Percentiles rank a stretch among this genome's conserved stretches.
Evolutionary conservation across 192 early-diverging fungal genomes (phyloP).

Genomic region (Jimgerdemannia flammicorona): DNA sequence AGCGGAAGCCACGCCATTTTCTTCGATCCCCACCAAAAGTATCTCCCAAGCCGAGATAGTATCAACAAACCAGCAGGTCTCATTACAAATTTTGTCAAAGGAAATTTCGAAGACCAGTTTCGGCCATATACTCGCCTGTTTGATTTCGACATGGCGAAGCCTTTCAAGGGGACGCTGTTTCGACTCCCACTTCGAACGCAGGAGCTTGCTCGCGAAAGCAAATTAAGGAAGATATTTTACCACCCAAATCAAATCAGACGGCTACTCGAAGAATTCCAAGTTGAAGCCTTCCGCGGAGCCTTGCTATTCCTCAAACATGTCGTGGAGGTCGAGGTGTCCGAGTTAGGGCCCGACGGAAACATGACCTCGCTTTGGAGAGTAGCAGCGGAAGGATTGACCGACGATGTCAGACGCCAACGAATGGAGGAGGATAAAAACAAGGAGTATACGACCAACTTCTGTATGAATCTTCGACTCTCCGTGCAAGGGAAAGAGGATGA

Average conservation of each 20-base stretch:
- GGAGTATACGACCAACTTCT: too few species aligned
- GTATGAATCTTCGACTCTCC: too few species aligned
- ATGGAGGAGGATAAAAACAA: too few species aligned
- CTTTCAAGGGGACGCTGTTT: slow-evolving; percentile 27
- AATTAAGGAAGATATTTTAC: neutral
- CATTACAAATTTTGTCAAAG: too few species aligned
- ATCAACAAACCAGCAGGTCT: neutral
- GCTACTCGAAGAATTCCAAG: neutral
- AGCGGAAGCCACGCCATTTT: slow-evolving; percentile 20
- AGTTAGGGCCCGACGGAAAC: too few species aligned
- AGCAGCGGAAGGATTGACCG: too few species aligned
- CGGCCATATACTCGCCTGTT: slow-evolving; percentile 1
- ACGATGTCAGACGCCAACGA: too few species aligned
- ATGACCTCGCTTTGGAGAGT: too few species aligned
- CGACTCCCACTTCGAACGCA: slow-evolving; percentile 13
- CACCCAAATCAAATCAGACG: neutral
- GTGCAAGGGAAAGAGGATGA: too few species aligned
- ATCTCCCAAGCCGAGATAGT: slow-evolving; percentile 1
- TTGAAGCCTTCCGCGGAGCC: neutral
- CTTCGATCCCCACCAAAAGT: slow-evolving; percentile 21
- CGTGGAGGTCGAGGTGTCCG: neutral
- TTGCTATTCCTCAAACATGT: slow-evolving; percentile 7
- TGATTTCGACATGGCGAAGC: too few species aligned
- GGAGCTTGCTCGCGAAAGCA: neutral
- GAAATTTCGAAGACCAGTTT: too few species aligned